Conservation (phyloP, 164 flowering plant species). For the Vitis labrusca region DNA sequence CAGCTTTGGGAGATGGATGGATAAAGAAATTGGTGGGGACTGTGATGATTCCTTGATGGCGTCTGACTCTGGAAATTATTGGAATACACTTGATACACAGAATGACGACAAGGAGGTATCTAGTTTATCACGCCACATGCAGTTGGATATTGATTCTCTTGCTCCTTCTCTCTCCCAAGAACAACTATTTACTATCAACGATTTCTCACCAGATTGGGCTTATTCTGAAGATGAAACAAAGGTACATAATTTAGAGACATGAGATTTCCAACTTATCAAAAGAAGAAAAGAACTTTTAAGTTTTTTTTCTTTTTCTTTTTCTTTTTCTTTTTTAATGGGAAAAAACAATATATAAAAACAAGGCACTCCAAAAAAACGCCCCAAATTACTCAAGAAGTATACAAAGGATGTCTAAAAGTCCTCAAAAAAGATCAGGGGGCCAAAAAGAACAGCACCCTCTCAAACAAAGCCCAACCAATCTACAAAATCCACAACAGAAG, state of each 20-base stretch:
- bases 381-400: too few relatives aligned
- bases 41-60: conserved; percentile 67
- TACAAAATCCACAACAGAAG: too few relatives aligned
- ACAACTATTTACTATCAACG: conserved; percentile 63
- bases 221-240: conserved; percentile 54
- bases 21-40: conserved; percentile 63
- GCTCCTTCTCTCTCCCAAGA: conserved; percentile 76
- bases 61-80: conserved; percentile 57
- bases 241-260: conserved; percentile 27
- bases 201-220: conserved; percentile 81
- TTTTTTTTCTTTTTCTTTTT: too few relatives aligned
- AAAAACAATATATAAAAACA: too few relatives aligned
- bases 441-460: too few relatives aligned
- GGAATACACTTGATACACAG: conserved; percentile 51
- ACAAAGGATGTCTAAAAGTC: too few relatives aligned
- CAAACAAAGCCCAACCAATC: too few relatives aligned
- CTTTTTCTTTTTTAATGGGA: too few relatives aligned
- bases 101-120: conserved; percentile 58
- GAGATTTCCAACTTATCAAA: too few relatives aligned
- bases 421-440: too few relatives aligned
- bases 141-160: conserved; percentile 47
- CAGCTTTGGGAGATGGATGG: conserved; percentile 78
- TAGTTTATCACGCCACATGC: conserved; percentile 57
- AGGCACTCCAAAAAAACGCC: too few relatives aligned
- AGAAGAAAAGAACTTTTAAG: too few relatives aligned